Conservation (phyloP, 2,329 filamentous ascomycete species). For the Claviceps sp. region DNA sequence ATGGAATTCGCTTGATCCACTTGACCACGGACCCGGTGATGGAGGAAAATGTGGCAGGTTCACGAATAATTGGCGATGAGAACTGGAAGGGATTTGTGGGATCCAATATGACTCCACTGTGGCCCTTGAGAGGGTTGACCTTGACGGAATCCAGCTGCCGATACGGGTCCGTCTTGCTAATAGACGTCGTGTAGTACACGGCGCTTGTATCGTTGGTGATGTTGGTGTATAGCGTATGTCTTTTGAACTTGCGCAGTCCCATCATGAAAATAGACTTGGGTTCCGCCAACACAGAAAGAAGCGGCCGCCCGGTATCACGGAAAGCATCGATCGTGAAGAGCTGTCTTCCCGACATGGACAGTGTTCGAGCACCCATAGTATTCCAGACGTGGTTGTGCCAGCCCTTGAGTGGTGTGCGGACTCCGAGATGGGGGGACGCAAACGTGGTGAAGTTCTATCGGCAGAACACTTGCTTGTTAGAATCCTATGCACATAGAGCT, state of each 20-base stretch:
- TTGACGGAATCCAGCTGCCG: conserved; percentile 51
- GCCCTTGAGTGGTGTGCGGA: conserved; percentile 54
- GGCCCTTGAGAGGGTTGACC: conserved; percentile 61
- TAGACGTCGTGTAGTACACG: conserved; percentile 69
- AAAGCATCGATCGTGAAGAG: conserved; percentile 81
- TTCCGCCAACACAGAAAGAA: conserved; percentile 72
- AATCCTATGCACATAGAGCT: neutral
- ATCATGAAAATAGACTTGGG: conserved; percentile 74
- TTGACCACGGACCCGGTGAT: conserved; percentile 17
- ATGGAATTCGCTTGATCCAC: conserved; percentile 42
- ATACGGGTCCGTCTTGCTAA: conserved; percentile 68
- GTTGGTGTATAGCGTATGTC: conserved; percentile 71
- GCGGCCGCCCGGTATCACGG: conserved; percentile 64
- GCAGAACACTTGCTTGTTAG: neutral
- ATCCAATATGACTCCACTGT: conserved; percentile 64
- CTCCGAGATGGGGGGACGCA: conserved; percentile 71
- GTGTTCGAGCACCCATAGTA: conserved; percentile 63
- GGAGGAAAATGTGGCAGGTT: conserved; percentile 18
- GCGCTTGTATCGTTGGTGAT: conserved; percentile 75
- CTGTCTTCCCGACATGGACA: conserved; percentile 76
- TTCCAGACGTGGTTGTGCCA: conserved; percentile 62
- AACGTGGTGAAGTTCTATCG: conserved; percentile 81
- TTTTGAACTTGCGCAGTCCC: conserved; percentile 61
- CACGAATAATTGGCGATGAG: conserved; percentile 24
- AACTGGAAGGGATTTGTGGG: conserved; percentile 44